Base-by-base conservation (phyloP, 2,329 filamentous ascomycete genomes). In the Alternaria triticimaculans region DNA sequence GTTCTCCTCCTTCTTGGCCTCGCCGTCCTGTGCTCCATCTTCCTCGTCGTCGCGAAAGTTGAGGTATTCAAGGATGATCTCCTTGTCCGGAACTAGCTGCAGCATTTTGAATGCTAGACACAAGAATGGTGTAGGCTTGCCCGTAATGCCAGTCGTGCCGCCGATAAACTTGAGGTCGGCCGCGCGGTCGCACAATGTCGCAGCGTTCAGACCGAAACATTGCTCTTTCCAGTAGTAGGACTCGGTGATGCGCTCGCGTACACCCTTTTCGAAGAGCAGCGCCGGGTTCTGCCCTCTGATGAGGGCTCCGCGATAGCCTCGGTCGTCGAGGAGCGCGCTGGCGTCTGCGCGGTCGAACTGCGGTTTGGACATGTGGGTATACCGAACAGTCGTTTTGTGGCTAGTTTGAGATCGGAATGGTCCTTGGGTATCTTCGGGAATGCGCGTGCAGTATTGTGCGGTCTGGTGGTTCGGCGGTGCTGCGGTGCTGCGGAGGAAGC, bases 181-280 rank as follows among this genome's bases (percentile, higher is more conserved):
- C 0, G 96, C 94, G 68, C 96, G 92, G 82, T 97, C 93, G 73
- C 97, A 91, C 6, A 99, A 80, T 0, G 88, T 90, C 1, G 89
- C 89, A 4, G 88, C 87, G 83, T 98, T 99, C 69, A 99, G 86
- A 45, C 92, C 96, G 82, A 98, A 99, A 80, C 96, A 97, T 83
- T 97, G 94, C 82, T 98, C 96, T 81, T 97, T 97, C 92, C 94
- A 99, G 84, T 97, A 99, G 83, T 97, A 96, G 57, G 90, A 93
- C 77, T 97, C 94, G 71, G 94, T 89, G 80, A 99, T 97, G 77
- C 96, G 94, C 82, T 99, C 96, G 77, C 92, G 92, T 69, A 97
- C 93, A 44, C 94, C 92, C 80, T 97, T 97, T 81, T 98, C 95
- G 87, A 98, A 92, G 64, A 98, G 92, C 5, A 92, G 94, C n/a